Evolutionary conservation across 1,284 basidiomycete species (phyloP).

Genomic region (Kalmanozyma brasiliensis): DNA sequence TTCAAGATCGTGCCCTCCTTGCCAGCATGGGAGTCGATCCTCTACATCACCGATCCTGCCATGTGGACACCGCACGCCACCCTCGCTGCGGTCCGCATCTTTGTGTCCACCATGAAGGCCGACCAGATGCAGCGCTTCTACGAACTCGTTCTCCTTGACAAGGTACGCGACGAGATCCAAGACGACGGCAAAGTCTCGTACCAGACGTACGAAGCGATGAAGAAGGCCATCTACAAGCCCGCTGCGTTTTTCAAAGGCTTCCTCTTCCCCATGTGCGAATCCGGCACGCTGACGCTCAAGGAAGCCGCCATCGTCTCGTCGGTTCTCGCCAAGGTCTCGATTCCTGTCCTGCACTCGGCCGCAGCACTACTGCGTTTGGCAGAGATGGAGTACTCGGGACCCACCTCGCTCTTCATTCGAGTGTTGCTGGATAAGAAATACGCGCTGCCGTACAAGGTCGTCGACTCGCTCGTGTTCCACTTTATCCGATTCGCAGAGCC

Average conservation of each 20-base stretch:
- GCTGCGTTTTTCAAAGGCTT: constrained; percentile 99
- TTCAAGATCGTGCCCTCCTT: constrained; percentile 98
- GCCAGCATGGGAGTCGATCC: constrained; percentile 93
- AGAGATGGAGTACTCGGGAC: constrained; percentile 93
- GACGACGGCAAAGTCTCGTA: constrained; percentile 85
- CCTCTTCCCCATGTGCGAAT: constrained; percentile 90
- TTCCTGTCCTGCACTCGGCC: constrained; percentile 94
- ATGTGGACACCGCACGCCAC: constrained; percentile 96
- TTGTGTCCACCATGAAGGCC: constrained; percentile 96
- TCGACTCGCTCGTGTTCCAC: constrained; percentile 97
- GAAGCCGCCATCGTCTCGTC: constrained; percentile 96
- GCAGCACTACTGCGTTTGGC: constrained; percentile 92
- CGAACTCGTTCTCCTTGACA: constrained; percentile 89
- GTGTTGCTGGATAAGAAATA: constrained; percentile 98
- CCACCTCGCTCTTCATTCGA: constrained; percentile 96
- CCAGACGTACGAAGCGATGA: constrained; percentile 92
- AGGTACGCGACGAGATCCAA: constrained; percentile 87
- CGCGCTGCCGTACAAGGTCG: constrained; percentile 96
- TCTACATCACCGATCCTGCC: constrained; percentile 90
- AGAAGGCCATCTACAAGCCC: constrained; percentile 93
- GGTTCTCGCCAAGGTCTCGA: constrained; percentile 87
- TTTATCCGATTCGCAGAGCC: constrained; percentile 85
- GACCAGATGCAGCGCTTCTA: constrained; percentile 93
- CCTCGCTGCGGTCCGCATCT: constrained; percentile 91
- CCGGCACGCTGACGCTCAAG: constrained; percentile 83